Conservation (phyloP, 2,329 filamentous ascomycete genomes). For the Fusarium gaditjirri region DNA sequence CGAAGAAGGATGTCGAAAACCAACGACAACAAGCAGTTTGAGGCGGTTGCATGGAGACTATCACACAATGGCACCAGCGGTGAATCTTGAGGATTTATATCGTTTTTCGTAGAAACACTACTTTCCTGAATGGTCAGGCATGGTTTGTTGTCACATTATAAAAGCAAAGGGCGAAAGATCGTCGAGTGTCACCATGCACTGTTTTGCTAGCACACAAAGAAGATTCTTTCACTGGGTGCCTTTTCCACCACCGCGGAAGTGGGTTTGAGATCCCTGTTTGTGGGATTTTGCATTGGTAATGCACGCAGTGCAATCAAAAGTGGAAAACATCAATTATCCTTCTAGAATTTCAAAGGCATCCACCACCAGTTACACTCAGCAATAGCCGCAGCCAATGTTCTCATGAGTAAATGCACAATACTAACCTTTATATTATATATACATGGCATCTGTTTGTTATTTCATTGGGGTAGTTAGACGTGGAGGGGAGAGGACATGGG, state of each 20-base stretch:
- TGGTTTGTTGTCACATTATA: rapidly evolving
- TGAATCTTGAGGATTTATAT: rapidly evolving
- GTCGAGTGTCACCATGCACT: background rate
- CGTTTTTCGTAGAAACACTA: rapidly evolving
- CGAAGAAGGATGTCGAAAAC: rapidly evolving
- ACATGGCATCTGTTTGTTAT: rapidly evolving
- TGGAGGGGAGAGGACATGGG: rapidly evolving
- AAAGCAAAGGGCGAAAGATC: rapidly evolving
- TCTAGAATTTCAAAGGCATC: background rate
- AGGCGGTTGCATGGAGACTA: rapidly evolving
- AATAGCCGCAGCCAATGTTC: background rate
- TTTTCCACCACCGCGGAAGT: background rate
- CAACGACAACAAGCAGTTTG: background rate
- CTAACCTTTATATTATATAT: rapidly evolving
- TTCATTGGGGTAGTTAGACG: rapidly evolving
- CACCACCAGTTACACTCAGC: background rate
- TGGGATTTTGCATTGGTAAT: background rate
- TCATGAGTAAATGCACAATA: rapidly evolving
- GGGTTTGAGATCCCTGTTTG: background rate
- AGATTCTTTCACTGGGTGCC: background rate
- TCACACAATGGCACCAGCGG: too few relatives aligned
- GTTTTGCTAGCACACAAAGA: background rate
- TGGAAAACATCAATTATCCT: background rate
- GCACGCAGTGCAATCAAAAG: background rate
- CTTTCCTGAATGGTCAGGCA: rapidly evolving